Base-by-base conservation (phyloP, 2,329 filamentous ascomycete genomes). In the Kalmusia sp. region DNA sequence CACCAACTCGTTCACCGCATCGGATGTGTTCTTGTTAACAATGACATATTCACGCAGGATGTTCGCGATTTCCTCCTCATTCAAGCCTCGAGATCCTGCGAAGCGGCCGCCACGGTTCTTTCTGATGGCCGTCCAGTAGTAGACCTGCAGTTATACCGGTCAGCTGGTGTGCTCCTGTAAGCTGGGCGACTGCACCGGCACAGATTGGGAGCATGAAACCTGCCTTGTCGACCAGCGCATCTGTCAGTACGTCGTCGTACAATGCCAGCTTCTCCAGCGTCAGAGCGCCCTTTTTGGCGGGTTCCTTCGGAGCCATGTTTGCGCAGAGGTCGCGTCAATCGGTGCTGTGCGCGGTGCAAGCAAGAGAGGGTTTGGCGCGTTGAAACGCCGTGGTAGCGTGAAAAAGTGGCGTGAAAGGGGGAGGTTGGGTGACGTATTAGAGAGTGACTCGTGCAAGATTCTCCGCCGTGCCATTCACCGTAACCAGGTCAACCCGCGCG, bases 211-310 rank as follows among this genome's bases (percentile, higher is more conserved):
- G 34, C 33, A 8, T 28, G 19, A 38, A 49, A 51, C 90, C 77
- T 84, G 97, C 93, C 79, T 93, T 92, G 77, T 99, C 95, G 56
- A 99, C 88, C 48, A 99, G 86, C 63, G 91, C 90, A 83, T 99
- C 95, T 6, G 95, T 99, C 58, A 96, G 82, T 61, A 98, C 88
- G 76, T 99, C 95, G 78, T 99, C 95, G 79, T 98, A 98, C 44
- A 89, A 89, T 27, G 92, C 89, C 67, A 99, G 80, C 80, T 96
- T 93, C 55, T 88, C 87, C 64, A 98, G 82, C 6, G 92, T 96
- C 65, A 99, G 82, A 57, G 87, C 86, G 70, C 89, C 87, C 78
- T 84, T 89, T 76, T 89, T 85, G 56, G 78, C 65, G 69, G 76
- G 75, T 72, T 72, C 70, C 63, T 76, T 75, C 49, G 79, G 68